Conservation (phyloP, 2,329 filamentous ascomycete genomes). For the Elsinoe australis region DNA sequence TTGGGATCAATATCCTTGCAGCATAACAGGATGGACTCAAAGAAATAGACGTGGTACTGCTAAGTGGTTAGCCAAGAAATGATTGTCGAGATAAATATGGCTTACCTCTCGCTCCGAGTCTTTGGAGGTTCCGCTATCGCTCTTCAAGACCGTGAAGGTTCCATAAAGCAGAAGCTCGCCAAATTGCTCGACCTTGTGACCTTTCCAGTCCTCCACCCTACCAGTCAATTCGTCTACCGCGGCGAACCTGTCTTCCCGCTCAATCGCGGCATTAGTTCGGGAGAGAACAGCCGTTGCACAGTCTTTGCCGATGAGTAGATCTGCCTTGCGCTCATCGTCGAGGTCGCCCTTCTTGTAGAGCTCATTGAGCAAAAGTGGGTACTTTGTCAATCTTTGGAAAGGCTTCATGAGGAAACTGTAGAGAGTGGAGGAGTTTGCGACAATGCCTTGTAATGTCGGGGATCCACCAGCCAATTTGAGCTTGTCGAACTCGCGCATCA, state of each 20-base stretch:
- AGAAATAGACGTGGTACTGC: conserved; percentile 95
- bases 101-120: conserved; percentile 83
- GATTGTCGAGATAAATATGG: not conserved
- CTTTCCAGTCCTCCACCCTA: conserved; percentile 96
- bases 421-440: conserved; percentile 76
- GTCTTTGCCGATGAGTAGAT: conserved; percentile 69
- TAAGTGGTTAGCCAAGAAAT: conserved; percentile 12
- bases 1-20: conserved; percentile 89
- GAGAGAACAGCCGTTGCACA: conserved; percentile 74
- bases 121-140: conserved; percentile 53
- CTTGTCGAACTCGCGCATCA: conserved; percentile 78
- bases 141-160: conserved; percentile 81
- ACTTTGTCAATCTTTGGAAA: conserved; percentile 92
- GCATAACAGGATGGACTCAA: conserved; percentile 88
- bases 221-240: conserved; percentile 72
- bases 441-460: conserved; percentile 57
- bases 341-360: conserved; percentile 74
- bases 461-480: conserved; percentile 63
- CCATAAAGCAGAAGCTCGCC: conserved; percentile 82
- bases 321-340: conserved; percentile 60
- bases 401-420: conserved; percentile 93
- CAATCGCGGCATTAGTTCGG: conserved; percentile 84
- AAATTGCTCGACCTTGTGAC: conserved; percentile 82
- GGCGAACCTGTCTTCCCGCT: conserved; percentile 75
- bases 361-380: conserved; percentile 82